Base-by-base conservation (phyloP, 257 asterid species). In the Handroanthus guayacan region DNA sequence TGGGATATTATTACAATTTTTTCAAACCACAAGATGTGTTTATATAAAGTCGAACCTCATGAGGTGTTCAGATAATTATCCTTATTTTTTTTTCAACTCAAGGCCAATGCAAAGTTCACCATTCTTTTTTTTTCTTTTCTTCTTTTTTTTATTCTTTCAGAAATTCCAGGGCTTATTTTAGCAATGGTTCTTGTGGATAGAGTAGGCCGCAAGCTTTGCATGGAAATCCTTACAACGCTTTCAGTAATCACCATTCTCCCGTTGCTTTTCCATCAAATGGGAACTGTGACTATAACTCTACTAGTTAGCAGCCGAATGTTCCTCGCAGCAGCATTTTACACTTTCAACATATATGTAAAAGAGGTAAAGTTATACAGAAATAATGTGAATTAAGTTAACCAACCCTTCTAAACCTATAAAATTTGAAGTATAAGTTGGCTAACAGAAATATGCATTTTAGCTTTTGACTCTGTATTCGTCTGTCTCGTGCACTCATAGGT, bases 221-320 rank as follows among this genome's bases (percentile, higher is more conserved):
- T 83, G 76, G 80, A 55, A 39, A 62, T 66, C n/a, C 73, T 80
- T 56, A 44, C 79, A 44, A 9, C 80, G 67, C 36, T 80, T 2
- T 62, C 78, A 0, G 62, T 81, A 66, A 50, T 83, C 31, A 13
- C 80, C 48, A 77, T 83, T 4, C 73, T 77, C 12, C 87, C 87
- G 3, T 50, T 83, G 68, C 38, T 72, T 56, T 76, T 66, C 69
- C 78, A 80, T 48, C 84, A 76, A 63, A 78, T 57, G 3, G 84
- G 74, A 71, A 20, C 37, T 7, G 61, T 83, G 48, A 79, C 82
- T 16, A 77, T 74, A 18, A 63, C 75, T 0, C 34, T 74, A 64
- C 43, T 80, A 58, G 74, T 83, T 14, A 47, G 78, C 43, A 70
- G 80, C 31, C 87, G 84, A 13, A 83, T 83, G 87, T 70, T 75